Base-by-base conservation (phyloP, 148 eudicot genomes). In the Euryodendron excelsum region DNA sequence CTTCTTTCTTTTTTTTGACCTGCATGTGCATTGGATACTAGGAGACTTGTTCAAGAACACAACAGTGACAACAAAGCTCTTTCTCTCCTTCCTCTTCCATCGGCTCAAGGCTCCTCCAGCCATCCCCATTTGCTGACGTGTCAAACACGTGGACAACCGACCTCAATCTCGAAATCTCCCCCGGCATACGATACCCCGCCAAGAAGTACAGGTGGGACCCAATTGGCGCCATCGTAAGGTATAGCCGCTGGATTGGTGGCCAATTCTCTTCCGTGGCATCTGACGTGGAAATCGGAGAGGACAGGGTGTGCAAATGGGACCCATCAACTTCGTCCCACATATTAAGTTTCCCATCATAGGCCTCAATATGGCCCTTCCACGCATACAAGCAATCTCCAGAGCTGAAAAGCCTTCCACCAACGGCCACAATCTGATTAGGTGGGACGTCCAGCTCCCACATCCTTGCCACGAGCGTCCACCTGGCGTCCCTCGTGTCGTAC, bases 381-480 rank as follows among this genome's bases (percentile, higher is more conserved):
- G 70, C 75, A 33, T 75, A 67, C 7, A 68, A 78, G 70, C 84
- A 87, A 78, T 87, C 85, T 3, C 87, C 85, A 8, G 84, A 82
- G 74, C 87, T 84, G 34, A 74, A 87, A 2, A 87, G 76, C 69
- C 48, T 82, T 15, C 74, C 85, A 69, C 68, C 63, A n/a, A 87
- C 74, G 13, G 77, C 76, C 9, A 80, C 84, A 1, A 87, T 87
- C 52, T 87, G 85, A 66, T 84, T 76, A 34, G 87, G 89, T 65
- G 89, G 89, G 36, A 84, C 78, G 72, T 87, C 89, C 1, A 87
- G 62, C 5, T 77, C 82, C 87, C 89, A 87, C 89, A 84, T 87
- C 14, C 84, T 76, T 2, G 85, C 69, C 23, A 50, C 34, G 37
- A 82, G 77, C 11, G 72, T 68, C 89, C 89, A 87, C 58, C 2